Percentiles rank a stretch among this genome's conserved stretches.
Evolutionary conservation across 345 rosid species (phyloP).

Genomic region (Nasturtium officinale): DNA sequence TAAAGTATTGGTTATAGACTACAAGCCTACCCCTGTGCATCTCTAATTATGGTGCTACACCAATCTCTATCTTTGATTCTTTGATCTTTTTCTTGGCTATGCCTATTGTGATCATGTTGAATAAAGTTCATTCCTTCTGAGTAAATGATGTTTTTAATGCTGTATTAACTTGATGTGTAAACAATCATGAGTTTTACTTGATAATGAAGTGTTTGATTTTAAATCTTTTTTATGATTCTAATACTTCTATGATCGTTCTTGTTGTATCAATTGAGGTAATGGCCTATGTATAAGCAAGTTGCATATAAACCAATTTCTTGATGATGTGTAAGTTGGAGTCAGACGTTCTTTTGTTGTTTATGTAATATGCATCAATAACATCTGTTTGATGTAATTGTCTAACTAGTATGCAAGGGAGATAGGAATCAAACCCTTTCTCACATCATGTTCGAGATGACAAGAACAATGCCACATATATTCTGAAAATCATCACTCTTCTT

Average conservation of each 20-base stretch:
- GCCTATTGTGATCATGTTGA: background rate
- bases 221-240: background rate
- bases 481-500: constrained; percentile 37
- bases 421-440: constrained; percentile 12
- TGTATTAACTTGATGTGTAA: constrained; percentile 8
- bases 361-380: background rate
- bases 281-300: background rate
- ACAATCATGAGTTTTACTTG: constrained; percentile 7
- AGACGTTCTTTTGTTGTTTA: background rate
- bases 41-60: constrained; percentile 15
- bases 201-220: constrained; percentile 13
- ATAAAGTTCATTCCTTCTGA: constrained; percentile 10
- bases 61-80: constrained; percentile 6
- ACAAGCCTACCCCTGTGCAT: constrained; percentile 60
- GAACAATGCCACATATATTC: constrained; percentile 36
- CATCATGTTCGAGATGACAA: constrained; percentile 42
- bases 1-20: constrained; percentile 66
- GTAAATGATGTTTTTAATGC: background rate
- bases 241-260: background rate
- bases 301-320: background rate
- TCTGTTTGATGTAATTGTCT: background rate
- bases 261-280: background rate
- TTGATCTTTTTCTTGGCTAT: background rate
- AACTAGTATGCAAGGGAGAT: constrained; percentile 7
- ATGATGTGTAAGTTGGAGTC: background rate